A percentile compares a stretch with the other conserved stretches of the same genome.
These are phyloP conservation scores for Pythium folliculosum DNA, from an alignment of 352 stramenopile species.

Conservation along the genomic window DNA sequence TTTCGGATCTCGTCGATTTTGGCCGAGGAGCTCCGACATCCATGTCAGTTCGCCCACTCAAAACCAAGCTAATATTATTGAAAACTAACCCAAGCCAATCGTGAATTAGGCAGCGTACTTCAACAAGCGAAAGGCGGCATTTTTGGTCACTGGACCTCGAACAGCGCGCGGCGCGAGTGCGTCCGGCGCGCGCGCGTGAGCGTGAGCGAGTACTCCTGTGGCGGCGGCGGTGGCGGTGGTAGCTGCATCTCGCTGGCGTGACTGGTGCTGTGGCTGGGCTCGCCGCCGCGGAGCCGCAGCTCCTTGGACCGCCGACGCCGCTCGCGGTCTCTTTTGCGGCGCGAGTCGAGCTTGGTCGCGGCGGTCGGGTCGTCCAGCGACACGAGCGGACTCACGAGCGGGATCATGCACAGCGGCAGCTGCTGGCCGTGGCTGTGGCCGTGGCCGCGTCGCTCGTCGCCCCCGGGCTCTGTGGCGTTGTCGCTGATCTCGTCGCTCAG, in stretches of 20 bases:
- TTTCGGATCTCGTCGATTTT: background rate
- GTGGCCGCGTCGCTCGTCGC: background rate
- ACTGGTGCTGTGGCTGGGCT: background rate
- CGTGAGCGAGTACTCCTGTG: background rate
- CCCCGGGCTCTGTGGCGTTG: background rate
- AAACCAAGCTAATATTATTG: conserved; percentile 6
- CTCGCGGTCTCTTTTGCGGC: conserved; percentile 43
- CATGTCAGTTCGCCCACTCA: no score
- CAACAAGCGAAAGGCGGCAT: background rate
- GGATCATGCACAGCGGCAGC: conserved; percentile 65
- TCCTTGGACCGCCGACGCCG: conserved; percentile 8
- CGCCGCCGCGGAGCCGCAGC: background rate
- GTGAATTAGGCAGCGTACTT: background rate
- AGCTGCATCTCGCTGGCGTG: background rate
- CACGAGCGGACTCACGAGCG: conserved; percentile 63
- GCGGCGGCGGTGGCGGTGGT: conserved; percentile 7
- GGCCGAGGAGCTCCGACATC: background rate
- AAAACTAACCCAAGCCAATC: background rate
- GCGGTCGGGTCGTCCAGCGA: conserved; percentile 69
- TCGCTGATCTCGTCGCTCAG: background rate
- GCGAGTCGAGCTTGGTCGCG: conserved; percentile 47
- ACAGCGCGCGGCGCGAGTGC: no score
- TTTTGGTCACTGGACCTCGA: conserved; percentile 6
- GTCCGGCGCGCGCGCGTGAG: background rate
- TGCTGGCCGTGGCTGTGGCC: conserved; percentile 40